Percentiles rank a stretch among this genome's conserved stretches.
These are phyloP conservation scores for Fusarium sp. DNA, from an alignment of 2,329 filamentous ascomycete genomes.

Conservation along the genomic window DNA sequence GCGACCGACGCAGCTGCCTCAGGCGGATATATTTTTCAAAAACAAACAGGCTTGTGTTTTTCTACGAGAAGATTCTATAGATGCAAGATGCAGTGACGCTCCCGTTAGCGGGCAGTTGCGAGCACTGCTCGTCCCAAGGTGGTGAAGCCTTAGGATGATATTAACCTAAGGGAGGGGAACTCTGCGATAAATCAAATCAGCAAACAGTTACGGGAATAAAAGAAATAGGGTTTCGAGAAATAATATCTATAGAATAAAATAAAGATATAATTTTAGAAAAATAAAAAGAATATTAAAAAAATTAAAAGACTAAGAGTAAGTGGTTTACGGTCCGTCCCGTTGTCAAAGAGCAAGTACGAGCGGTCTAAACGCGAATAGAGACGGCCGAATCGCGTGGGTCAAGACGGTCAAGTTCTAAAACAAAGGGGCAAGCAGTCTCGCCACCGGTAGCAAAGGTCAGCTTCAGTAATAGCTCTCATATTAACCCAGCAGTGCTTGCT, in stretches of 20 bases:
- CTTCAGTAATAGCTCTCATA: background rate
- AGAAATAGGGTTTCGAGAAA: background rate
- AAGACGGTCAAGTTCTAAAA: background rate
- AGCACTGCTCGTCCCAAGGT: constrained; percentile 14
- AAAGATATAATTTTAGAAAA: background rate
- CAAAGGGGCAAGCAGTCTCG: background rate
- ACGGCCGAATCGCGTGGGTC: background rate
- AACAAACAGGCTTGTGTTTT: constrained; percentile 4
- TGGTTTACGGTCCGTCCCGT: background rate
- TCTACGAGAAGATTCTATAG: background rate
- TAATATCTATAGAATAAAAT: background rate
- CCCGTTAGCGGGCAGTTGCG: constrained; percentile 16
- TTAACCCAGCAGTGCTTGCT: background rate
- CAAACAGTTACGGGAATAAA: background rate
- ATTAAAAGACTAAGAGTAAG: background rate
- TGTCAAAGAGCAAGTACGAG: background rate
- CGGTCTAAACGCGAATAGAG: background rate
- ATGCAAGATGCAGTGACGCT: background rate
- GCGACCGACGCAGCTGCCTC: constrained; percentile 13
- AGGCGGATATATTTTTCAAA: background rate
- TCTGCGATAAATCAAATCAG: background rate
- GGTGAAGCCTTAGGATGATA: background rate
- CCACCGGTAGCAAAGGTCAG: background rate
- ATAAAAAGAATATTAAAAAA: background rate
- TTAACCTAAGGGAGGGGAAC: background rate